Evolutionary conservation across 441 rosid species (phyloP), one percentile per base, ranked within the genome.

Genomic region (Erodium moschatum): DNA sequence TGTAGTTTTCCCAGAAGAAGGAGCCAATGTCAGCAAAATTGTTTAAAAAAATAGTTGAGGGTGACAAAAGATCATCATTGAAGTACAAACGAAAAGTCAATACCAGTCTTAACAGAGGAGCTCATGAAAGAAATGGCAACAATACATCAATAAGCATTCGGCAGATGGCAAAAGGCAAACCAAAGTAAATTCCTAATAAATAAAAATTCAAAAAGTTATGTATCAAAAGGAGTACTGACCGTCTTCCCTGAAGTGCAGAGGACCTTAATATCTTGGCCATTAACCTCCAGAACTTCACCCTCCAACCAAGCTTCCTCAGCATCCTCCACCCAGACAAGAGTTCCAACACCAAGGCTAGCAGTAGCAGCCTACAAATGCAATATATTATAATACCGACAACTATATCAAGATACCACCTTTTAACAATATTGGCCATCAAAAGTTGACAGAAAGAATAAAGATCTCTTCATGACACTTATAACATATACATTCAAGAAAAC

Each of bases 281-380:
- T 78, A 40, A 78, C 76, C 82, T 86, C 89, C 67, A 81, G 78
- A 29, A 91, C 89, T 73, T 88, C 86, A 69, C 98, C 98, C 69
- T 91, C 97, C 67, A 88, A 46, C 98, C 98, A 94, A 71, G 93
- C 83, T 27, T 63, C 84, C 42, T 88, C 91, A 27, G 86, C 79
- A 85, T 94, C 98, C 80, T 87, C 89, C 67, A 83, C 82, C 97
- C 97, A 94, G 70, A 94, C 92, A 38, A 66, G 42, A 67, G 96
- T 91, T 71, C 98, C 98, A 70, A 87, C 84, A 7, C 62, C 71
- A 12, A 83, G 46, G 72, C 70, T 79, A 61, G 67, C 79, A 67
- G 84, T 68, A 81, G 89, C 78, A 72, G 79, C 89, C 94, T 91
- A 58, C 63, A 58, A 8, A 58, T 19, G 18, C 62, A 56, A 56